phyloP scores from a whole-genome alignment of 2,329 filamentous ascomycete species.

The Diplodia intermedia region DNA sequence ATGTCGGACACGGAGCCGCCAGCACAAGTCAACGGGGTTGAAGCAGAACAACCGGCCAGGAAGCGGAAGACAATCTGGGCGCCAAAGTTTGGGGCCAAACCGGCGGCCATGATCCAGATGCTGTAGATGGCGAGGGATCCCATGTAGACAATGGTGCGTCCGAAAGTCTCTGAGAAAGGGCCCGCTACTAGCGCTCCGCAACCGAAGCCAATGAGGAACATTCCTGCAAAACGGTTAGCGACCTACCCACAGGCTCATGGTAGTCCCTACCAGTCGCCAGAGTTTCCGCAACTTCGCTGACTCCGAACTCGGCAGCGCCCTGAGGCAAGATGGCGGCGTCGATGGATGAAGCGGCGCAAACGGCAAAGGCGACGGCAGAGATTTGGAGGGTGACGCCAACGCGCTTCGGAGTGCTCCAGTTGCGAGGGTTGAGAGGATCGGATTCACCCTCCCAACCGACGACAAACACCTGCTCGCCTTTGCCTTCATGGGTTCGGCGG shows the following conservation, averaged over 20 bases:
- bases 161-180: constrained; percentile 41
- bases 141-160: constrained; percentile 56
- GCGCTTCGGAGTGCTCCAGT: constrained; percentile 44
- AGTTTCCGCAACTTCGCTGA: constrained; percentile 59
- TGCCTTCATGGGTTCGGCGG: constrained; percentile 46
- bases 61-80: constrained; percentile 59
- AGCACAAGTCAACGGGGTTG: constrained; percentile 55
- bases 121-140: constrained; percentile 56
- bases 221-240: constrained; percentile 29
- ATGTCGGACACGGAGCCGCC: constrained; percentile 57
- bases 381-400: constrained; percentile 46
- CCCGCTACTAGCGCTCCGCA: constrained; percentile 57
- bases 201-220: constrained; percentile 53
- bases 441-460: constrained; percentile 47
- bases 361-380: constrained; percentile 55
- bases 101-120: constrained; percentile 58
- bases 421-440: constrained; percentile 48
- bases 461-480: constrained; percentile 48
- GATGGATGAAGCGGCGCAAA: constrained; percentile 60
- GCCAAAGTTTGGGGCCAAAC: constrained; percentile 54
- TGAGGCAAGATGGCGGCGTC: constrained; percentile 57
- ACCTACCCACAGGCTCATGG: background rate
- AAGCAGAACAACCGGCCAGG: constrained; percentile 57
- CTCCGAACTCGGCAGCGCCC: constrained; percentile 56
- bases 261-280: constrained; percentile 53